These are phyloP conservation scores for Colletotrichum lindemuthianum DNA, from an alignment of 2,329 filamentous ascomycete genomes.

Conservation along the genomic window DNA sequence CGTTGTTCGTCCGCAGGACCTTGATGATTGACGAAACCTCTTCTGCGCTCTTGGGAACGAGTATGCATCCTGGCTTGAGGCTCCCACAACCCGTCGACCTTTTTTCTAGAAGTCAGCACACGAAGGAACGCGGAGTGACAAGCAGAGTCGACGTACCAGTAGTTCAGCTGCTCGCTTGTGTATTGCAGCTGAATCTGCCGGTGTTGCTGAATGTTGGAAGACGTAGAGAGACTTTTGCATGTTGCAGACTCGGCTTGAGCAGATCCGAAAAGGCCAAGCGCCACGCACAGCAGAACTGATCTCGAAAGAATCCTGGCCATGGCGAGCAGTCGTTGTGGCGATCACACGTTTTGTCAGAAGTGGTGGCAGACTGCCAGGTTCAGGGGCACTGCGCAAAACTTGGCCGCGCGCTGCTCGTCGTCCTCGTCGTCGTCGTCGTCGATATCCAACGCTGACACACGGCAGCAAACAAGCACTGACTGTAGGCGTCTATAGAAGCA, in stretches of 20 bases:
- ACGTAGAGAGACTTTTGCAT: slow-evolving; percentile 2
- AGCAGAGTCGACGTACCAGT: neutral
- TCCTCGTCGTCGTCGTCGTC: no score
- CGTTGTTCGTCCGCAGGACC: slow-evolving; percentile 56
- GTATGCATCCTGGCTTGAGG: slow-evolving; percentile 57
- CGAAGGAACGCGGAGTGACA: neutral
- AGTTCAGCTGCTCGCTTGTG: slow-evolving; percentile 7
- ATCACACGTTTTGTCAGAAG: no score
- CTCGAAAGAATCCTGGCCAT: no score
- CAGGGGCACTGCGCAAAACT: no score
- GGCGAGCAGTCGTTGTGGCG: no score
- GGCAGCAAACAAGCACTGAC: no score
- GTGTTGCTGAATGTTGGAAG: slow-evolving; percentile 7
- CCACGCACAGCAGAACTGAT: neutral
- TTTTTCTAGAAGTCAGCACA: neutral
- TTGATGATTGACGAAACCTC: slow-evolving; percentile 65
- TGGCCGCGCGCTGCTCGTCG: no score
- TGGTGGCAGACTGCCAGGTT: no score
- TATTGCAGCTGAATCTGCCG: slow-evolving; percentile 4
- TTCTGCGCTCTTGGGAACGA: slow-evolving; percentile 56
- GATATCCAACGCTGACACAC: no score
- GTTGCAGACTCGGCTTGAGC: slow-evolving; percentile 5
- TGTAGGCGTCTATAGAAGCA: no score
- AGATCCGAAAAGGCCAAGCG: neutral
- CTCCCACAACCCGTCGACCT: slow-evolving; percentile 55